Percentiles rank a stretch among this genome's conserved stretches.
Evolutionary conservation across 208 protist species (phyloP).

Genomic region (Leishmania braziliensis): DNA sequence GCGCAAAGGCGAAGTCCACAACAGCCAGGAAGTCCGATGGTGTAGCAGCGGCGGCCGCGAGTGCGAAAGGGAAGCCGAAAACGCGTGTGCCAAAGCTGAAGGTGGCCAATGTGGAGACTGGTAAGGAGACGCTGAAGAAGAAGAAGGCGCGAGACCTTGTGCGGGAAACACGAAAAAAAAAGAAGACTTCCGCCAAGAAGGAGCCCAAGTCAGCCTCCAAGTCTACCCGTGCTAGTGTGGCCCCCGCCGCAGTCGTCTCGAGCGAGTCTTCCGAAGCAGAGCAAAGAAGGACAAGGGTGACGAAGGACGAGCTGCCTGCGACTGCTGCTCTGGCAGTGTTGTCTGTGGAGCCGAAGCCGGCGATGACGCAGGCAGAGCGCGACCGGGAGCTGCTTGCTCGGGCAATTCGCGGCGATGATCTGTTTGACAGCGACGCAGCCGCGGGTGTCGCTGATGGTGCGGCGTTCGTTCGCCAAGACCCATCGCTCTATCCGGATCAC

Average conservation of each 20-base stretch:
- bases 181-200: conserved; percentile 15
- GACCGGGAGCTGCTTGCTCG: conserved; percentile 56
- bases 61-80: conserved; percentile 29
- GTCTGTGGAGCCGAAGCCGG: background rate
- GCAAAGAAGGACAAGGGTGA: background rate
- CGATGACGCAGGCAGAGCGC: conserved; percentile 9
- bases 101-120: conserved; percentile 40
- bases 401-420: conserved; percentile 54
- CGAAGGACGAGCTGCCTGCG: background rate
- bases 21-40: background rate
- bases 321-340: background rate
- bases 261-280: background rate
- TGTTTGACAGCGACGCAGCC: conserved; percentile 4
- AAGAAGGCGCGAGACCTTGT: conserved; percentile 53
- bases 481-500: conserved; percentile 50
- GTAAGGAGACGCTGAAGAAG: conserved; percentile 59
- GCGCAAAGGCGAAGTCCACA: background rate
- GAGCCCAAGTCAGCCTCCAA: background rate
- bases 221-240: background rate
- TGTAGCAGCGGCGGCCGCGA: background rate
- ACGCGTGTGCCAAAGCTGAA: conserved; percentile 49
- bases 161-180: conserved; percentile 35
- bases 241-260: background rate
- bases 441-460: background rate
- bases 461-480: conserved; percentile 28